Conservation (phyloP, 148 eudicot species). For the Fagopyrum tataricum region DNA sequence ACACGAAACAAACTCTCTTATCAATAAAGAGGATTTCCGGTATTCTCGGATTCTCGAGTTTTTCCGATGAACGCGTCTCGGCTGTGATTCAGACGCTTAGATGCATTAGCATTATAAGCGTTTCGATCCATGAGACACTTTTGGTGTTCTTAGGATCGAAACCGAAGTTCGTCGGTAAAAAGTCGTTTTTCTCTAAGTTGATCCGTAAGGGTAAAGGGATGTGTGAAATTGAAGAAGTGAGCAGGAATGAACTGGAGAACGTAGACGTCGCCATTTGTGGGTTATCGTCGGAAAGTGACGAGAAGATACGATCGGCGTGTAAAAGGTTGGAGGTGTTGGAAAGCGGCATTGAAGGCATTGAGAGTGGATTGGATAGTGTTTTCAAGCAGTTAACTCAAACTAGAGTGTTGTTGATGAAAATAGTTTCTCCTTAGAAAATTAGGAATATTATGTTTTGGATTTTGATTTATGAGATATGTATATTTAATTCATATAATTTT, state of each 20-base stretch:
- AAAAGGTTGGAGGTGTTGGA: background rate
- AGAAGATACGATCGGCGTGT: background rate
- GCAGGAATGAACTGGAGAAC: constrained; percentile 2
- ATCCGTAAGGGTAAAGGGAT: constrained; percentile 3
- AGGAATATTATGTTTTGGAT: background rate
- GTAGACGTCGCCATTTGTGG: background rate
- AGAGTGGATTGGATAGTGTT: background rate
- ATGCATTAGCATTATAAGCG: constrained; percentile 26
- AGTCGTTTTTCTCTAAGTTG: constrained; percentile 36
- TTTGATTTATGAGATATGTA: constrained; percentile 7
- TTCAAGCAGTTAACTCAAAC: constrained; percentile 1
- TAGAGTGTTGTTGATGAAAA: background rate
- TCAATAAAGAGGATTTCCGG: constrained; percentile 34
- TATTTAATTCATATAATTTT: background rate
- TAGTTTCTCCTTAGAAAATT: background rate
- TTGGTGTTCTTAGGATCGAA: constrained; percentile 21
- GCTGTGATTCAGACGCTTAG: constrained; percentile 30
- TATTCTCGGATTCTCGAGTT: constrained; percentile 8
- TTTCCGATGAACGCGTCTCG: constrained; percentile 13
- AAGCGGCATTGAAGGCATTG: background rate
- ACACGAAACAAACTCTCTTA: constrained; percentile 20
- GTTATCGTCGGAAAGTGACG: background rate
- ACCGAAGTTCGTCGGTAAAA: constrained; percentile 22
- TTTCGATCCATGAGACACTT: constrained; percentile 25
- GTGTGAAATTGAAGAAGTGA: background rate